These are phyloP conservation scores for Pseudovirgaria hyperparasitica DNA, from an alignment of 2,329 filamentous ascomycete species.

Conservation along the genomic window DNA sequence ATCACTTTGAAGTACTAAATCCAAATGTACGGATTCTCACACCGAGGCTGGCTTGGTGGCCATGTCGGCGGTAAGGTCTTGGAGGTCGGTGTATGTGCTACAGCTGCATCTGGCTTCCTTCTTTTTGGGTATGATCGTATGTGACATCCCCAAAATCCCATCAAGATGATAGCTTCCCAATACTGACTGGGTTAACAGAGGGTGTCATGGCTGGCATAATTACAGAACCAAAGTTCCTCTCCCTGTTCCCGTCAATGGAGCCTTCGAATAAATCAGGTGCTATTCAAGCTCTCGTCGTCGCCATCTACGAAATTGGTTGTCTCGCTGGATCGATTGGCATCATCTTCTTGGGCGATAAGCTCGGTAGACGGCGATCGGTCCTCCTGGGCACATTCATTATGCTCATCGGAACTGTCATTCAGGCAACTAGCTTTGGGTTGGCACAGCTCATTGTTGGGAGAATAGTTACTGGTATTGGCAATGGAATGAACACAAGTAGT, in stretches of 20 bases:
- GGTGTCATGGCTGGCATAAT: constrained; percentile 26
- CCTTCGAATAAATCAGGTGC: constrained; percentile 28
- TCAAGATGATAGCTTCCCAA: too few species aligned
- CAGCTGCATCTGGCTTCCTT: too few species aligned
- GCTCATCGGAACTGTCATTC: constrained; percentile 31
- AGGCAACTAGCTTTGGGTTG: constrained; percentile 23
- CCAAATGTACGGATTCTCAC: too few species aligned
- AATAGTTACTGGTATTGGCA: constrained; percentile 40
- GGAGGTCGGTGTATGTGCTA: too few species aligned
- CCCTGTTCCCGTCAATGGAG: constrained; percentile 27
- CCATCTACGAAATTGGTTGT: constrained; percentile 42
- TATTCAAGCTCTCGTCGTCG: constrained; percentile 38
- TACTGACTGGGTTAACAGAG: constrained; percentile 8
- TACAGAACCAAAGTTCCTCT: constrained; percentile 19
- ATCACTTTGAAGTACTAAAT: too few species aligned
- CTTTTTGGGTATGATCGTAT: constrained; percentile 2
- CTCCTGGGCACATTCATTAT: constrained; percentile 29
- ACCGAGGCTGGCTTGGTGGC: too few species aligned
- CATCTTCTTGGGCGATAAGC: constrained; percentile 24
- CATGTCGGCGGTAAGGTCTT: too few species aligned
- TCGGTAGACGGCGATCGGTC: constrained; percentile 32
- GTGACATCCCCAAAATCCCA: background rate
- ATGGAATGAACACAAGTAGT: constrained; percentile 43
- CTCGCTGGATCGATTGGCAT: constrained; percentile 28
- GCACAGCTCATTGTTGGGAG: constrained; percentile 42